Base-by-base conservation (phyloP, 345 rosid species). In the Citrus reticulata region DNA sequence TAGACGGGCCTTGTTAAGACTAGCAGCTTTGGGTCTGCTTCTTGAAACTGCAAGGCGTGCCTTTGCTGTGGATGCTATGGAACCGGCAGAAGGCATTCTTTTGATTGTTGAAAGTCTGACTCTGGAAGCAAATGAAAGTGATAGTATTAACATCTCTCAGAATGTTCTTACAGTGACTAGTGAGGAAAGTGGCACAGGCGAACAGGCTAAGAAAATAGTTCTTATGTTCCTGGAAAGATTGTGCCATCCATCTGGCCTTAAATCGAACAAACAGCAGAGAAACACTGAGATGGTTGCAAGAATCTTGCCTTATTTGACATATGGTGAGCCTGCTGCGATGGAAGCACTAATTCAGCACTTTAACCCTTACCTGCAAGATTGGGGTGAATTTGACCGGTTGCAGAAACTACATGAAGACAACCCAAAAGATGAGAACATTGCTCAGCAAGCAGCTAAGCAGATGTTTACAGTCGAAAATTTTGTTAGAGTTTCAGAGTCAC, bases 251-350 rank as follows among this genome's bases (percentile, higher is more conserved):
- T 87, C 90, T 67, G 97, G 94, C 58, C 86, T 85, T 78, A 96
- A 96, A 83, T 96, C 99, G 29, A 96, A 89, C 87, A 96, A 96
- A 81, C 99, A 94, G 79, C 99, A 93, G 83, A 90, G 98, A 88
- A 94, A 96, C 87, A 91, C 99, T 20, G 99, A 96, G 89, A 96
- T 94, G 98, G 99, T 96, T 76, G 99, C 99, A 37, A 90, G 98
- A 87, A 96, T 96, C 77, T 88, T 96, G 86, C 99, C 99, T 5
- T 94, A 93, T 83, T 86, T 96, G 83, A 96, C 99, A 72, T 96
- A 96, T 82, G 99, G 99, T 85, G 98, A 96, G 87, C 93, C 99
- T 79, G 98, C 95, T 80, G 99, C 99, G 4, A 96, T 94, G 98
- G 97, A 93, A 86, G 97, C 95, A 54, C 95, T 96, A 30, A 88